phyloP scores from a whole-genome alignment of 2,329 filamentous ascomycete genomes.

The Alternaria ethzedia region DNA sequence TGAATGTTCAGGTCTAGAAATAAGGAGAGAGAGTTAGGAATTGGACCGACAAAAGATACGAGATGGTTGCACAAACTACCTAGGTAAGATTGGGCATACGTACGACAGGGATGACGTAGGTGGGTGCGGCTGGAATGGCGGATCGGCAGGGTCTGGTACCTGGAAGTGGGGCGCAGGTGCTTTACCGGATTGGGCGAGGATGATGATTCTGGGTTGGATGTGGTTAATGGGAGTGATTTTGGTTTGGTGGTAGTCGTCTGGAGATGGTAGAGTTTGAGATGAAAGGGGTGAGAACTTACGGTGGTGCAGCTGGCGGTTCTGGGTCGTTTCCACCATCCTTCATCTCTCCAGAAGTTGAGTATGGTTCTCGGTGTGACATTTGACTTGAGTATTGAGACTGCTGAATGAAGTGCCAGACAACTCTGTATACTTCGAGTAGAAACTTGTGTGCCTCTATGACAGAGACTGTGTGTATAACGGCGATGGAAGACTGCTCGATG shows the following conservation, averaged over 20 bases:
- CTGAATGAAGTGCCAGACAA: background rate
- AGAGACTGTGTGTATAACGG: background rate
- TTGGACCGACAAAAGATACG: background rate
- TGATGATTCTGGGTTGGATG: slow-evolving; percentile 26
- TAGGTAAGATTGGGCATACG: slow-evolving; percentile 20
- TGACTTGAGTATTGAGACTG: background rate
- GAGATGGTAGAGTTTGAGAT: background rate
- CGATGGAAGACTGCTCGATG: background rate
- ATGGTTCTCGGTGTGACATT: background rate
- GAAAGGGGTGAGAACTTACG: slow-evolving; percentile 24
- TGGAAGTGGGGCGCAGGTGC: slow-evolving; percentile 23
- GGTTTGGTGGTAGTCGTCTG: background rate
- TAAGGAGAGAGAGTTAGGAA: background rate
- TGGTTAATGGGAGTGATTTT: slow-evolving; percentile 9
- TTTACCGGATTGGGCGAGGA: slow-evolving; percentile 30
- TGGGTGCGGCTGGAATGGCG: slow-evolving; percentile 17
- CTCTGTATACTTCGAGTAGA: background rate
- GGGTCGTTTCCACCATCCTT: slow-evolving; percentile 3
- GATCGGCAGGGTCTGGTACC: slow-evolving; percentile 26
- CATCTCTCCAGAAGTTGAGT: background rate
- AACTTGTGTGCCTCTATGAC: background rate
- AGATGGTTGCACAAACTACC: background rate
- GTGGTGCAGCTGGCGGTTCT: slow-evolving; percentile 36
- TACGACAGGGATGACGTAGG: slow-evolving; percentile 35
- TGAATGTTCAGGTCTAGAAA: slow-evolving; percentile 1